These are phyloP conservation scores for Kuraishia floccosa DNA, from an alignment of 805 yeast species.

Conservation along the genomic window DNA sequence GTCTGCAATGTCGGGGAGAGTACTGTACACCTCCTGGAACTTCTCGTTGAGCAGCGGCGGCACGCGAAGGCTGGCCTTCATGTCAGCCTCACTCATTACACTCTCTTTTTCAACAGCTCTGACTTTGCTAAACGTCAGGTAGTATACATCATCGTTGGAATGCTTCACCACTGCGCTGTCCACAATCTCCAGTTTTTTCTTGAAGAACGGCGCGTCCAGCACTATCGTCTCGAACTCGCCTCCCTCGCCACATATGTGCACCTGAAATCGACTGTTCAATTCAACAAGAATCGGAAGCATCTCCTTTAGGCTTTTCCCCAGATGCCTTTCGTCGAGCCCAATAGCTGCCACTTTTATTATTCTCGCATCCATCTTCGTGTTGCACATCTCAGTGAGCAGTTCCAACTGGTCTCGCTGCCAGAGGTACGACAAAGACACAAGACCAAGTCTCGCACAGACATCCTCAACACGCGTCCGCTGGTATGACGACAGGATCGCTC, in stretches of 20 bases:
- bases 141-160: constrained; percentile 60
- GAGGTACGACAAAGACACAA: constrained; percentile 62
- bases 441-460: constrained; percentile 65
- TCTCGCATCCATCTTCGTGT: constrained; percentile 59
- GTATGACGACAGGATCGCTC: constrained; percentile 92
- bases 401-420: constrained; percentile 87
- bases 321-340: constrained; percentile 56
- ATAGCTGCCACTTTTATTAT: constrained; percentile 89
- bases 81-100: constrained; percentile 6
- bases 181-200: constrained; percentile 31
- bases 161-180: constrained; percentile 29
- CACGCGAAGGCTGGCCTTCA: constrained; percentile 7
- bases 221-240: constrained; percentile 96
- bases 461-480: constrained; percentile 91
- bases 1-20: neutral
- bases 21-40: constrained; percentile 2
- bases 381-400: constrained; percentile 74
- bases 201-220: constrained; percentile 80
- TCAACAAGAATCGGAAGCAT: constrained; percentile 44
- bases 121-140: constrained; percentile 46
- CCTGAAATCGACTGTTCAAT: constrained; percentile 58
- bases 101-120: constrained; percentile 26
- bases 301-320: constrained; percentile 58
- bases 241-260: constrained; percentile 97
- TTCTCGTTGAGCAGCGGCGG: constrained; percentile 30